Base-by-base conservation (phyloP, 768 basidiomycete species). In the Vararia minispora region DNA sequence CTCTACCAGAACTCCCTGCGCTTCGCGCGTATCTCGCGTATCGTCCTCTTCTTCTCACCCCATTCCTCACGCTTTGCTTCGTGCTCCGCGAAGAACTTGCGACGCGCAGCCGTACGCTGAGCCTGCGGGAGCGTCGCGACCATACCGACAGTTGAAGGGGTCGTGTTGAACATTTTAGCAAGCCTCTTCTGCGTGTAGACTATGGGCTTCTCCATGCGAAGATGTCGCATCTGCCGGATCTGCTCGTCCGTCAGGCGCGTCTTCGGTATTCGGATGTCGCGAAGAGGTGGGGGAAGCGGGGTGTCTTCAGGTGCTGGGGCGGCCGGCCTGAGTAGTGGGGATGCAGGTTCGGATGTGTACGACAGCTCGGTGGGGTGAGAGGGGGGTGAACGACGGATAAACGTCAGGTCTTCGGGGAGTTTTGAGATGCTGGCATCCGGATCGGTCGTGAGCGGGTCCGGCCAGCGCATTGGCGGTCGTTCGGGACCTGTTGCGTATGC, bases 361-460 rank as follows among this genome's bases (percentile, higher is more conserved):
- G 86, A 90, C 42, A 66, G 63, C 3, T 85, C 84, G 13, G 84
- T 68, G 7, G 81, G 79, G 8, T 77, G 71, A 8, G 79, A 74
- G 1, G 86, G 82, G 0, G 86, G 87, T n/a, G 82, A 82, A 29
- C 87, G 77, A 55, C 85, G 83, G 41, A 89, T 77, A 55, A 89
- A 89, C 0, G 83, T 83, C 39, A 87, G 57, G 42, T 69, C 63
- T 40, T 71, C 69, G 21, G 44, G 36, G 25, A 48, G 41, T 8
- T 44, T 34, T 7, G 45, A 46, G 28, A 37, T 30, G 3, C 37
- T 25, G 13, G 45, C 33, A 14, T 30, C 40, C 10, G 41, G 39
- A 11, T 37, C 36, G 9, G 40, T 46, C 27, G 28, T 30, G 8
- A 48, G 47, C 12, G 47, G 47, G 25, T 48, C 47, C 2, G 38